Percentiles rank a stretch among this genome's conserved stretches.
These are phyloP conservation scores for Hypoxylon cercidicola DNA, from an alignment of 495 filamentous ascomycete species.

Conservation along the genomic window DNA sequence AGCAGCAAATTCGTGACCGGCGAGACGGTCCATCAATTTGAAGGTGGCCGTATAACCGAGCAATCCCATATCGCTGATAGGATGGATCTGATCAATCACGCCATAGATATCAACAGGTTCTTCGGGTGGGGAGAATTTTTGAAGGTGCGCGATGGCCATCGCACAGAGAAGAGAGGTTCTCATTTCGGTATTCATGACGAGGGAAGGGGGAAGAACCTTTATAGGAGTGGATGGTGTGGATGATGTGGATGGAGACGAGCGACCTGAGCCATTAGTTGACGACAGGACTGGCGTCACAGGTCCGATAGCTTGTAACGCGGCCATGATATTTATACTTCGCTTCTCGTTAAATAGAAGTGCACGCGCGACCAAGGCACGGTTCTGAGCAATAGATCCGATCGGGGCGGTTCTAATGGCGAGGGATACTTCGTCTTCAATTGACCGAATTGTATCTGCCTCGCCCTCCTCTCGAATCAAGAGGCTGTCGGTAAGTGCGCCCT, in stretches of 20 bases:
- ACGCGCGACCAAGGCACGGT: constrained; percentile 80
- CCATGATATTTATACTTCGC: constrained; percentile 63
- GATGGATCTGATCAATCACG: constrained; percentile 59
- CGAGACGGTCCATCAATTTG: constrained; percentile 70
- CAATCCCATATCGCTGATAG: constrained; percentile 68
- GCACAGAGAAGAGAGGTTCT: constrained; percentile 75
- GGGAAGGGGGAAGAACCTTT: constrained; percentile 58
- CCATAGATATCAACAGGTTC: constrained; percentile 53
- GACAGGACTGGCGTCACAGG: constrained; percentile 47
- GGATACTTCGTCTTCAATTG: constrained; percentile 65
- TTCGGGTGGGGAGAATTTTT: constrained; percentile 53
- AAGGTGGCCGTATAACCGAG: constrained; percentile 83
- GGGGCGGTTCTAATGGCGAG: constrained; percentile 81
- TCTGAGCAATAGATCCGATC: constrained; percentile 76
- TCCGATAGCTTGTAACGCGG: constrained; percentile 64
- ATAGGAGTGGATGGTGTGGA: constrained; percentile 27
- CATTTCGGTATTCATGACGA: constrained; percentile 54
- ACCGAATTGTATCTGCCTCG: constrained; percentile 47
- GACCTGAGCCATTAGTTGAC: constrained; percentile 24
- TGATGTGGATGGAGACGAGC: constrained; percentile 17
- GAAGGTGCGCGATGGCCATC: constrained; percentile 78
- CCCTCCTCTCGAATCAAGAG: constrained; percentile 61
- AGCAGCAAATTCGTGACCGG: constrained; percentile 63
- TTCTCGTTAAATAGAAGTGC: constrained; percentile 66
- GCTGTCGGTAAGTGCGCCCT: constrained; percentile 71